Evolutionary conservation across 192 early-diverging fungal species (phyloP), one percentile per base, ranked within the genome.

Genomic region (Rhizophagus clarus): DNA sequence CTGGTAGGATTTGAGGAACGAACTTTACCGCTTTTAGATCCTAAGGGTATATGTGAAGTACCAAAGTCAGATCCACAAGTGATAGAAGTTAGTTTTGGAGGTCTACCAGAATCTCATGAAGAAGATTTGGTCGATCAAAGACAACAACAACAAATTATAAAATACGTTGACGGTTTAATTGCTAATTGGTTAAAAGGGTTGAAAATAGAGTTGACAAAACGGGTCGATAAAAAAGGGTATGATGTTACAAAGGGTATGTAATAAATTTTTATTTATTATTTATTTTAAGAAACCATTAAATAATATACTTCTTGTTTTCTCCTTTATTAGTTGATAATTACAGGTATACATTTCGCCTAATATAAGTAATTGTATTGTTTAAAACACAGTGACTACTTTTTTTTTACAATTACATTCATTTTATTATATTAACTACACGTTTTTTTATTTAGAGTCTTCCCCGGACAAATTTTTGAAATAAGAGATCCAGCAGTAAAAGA

Each of bases 41-140:
- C 85, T 5, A 45, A 84, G 24, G 90, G 88, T 15, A 84, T 80
- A 61, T 91, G 90, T 75, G 84, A 83, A 74, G 72, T 78, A n/a
- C 86, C 86, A 26, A 67, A 82, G 4, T 29, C 77, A 4, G 72
- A 82, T 31, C 72, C 76, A 0, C 81, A 80, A 24, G 68, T 80
- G 12, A 82, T 88, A 28, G 80, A 86, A n/a, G 77, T 64, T 45
- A 85, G 56, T 61, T 88, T 83, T 71, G 80, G 49, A 60, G 80
- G 31, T 63, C 64, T 15, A 61, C 63, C 5, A 24, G 26, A n/a
- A 67, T 49, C 82, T 17, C 64, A 45, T 56, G 51, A 56, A 56
- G 17, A 56, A 4, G 51, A 56, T 56, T 56, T 56, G 51, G n/a
- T 22, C 0, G 4, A 56, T 56, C 20, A 22, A 17, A 20, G 51